Conservation (phyloP, 164 flowering plant species). For the Amborella trichopoda region DNA sequence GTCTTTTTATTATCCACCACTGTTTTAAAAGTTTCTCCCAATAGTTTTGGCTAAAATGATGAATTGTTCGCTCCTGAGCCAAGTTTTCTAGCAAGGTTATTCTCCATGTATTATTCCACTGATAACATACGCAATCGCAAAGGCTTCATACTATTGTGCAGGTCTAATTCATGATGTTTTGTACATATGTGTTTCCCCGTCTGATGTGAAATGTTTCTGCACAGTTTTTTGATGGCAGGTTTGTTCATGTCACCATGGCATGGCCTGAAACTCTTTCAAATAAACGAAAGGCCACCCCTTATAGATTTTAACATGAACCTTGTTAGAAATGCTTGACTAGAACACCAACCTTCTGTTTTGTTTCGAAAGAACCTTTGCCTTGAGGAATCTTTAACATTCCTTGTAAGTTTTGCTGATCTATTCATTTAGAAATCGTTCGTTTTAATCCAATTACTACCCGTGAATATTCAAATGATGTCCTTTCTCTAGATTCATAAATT, state of each 20-base stretch:
- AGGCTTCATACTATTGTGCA: no score
- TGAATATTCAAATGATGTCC: no score
- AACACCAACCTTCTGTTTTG: no score
- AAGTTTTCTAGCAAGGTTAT: neutral
- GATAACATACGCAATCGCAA: neutral
- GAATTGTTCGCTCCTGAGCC: neutral
- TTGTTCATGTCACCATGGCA: conserved; percentile 23
- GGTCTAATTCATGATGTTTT: no score
- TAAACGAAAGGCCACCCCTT: conserved; percentile 12
- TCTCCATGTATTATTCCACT: neutral
- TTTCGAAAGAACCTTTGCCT: no score
- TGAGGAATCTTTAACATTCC: no score
- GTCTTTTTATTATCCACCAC: neutral
- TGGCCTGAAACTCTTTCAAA: conserved; percentile 21
- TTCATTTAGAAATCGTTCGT: no score
- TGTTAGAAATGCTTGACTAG: no score
- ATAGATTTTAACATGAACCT: conserved; percentile 15
- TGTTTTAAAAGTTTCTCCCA: neutral
- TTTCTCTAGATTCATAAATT: no score
- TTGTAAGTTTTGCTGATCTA: no score
- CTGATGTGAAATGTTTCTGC: conserved; percentile 4
- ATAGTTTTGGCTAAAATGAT: neutral
- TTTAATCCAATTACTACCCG: no score
- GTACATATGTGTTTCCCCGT: neutral
- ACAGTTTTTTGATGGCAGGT: conserved; percentile 32